phyloP scores from a whole-genome alignment of 2,329 filamentous ascomycete species.

The Dothiorella sarmentorum region DNA sequence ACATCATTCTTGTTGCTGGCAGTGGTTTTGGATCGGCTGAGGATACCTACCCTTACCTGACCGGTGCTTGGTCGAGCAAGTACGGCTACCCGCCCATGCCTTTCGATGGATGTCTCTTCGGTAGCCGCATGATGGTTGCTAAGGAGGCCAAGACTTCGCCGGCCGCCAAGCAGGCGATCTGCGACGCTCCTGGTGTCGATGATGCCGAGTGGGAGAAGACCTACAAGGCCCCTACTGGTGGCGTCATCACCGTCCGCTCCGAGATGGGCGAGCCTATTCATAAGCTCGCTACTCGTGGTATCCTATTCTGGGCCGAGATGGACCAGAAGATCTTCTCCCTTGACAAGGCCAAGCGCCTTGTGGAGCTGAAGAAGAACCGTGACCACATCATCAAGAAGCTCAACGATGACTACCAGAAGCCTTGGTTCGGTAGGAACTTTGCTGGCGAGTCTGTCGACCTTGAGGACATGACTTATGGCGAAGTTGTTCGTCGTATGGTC shows the following conservation, averaged over 20 bases:
- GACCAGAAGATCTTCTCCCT: conserved; percentile 96
- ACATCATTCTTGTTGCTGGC: conserved; percentile 47
- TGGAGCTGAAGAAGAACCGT: conserved; percentile 42
- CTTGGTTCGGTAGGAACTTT: conserved; percentile 47
- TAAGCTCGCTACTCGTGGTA: conserved; percentile 95
- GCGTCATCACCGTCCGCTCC: conserved; percentile 92
- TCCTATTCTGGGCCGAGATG: conserved; percentile 97
- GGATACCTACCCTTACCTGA: conserved; percentile 48
- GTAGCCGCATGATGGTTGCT: conserved; percentile 48
- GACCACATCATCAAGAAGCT: conserved; percentile 46
- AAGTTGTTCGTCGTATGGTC: conserved; percentile 45
- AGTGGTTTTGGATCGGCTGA: conserved; percentile 48
- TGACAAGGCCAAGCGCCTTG: conserved; percentile 67
- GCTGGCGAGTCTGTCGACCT: conserved; percentile 44
- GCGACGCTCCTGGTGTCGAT: conserved; percentile 41
- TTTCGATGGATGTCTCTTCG: conserved; percentile 47
- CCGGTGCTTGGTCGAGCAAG: conserved; percentile 42
- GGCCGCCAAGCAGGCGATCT: conserved; percentile 45
- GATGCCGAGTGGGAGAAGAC: conserved; percentile 47
- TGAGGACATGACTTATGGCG: conserved; percentile 48
- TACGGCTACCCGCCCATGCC: conserved; percentile 47
- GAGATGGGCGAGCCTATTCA: conserved; percentile 99
- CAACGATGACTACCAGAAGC: conserved; percentile 49
- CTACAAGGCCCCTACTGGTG: conserved; percentile 71
- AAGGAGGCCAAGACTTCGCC: conserved; percentile 45